Conservation (phyloP, 1,139 yeast genomes). For the Blastobotrys malaysiensis region DNA sequence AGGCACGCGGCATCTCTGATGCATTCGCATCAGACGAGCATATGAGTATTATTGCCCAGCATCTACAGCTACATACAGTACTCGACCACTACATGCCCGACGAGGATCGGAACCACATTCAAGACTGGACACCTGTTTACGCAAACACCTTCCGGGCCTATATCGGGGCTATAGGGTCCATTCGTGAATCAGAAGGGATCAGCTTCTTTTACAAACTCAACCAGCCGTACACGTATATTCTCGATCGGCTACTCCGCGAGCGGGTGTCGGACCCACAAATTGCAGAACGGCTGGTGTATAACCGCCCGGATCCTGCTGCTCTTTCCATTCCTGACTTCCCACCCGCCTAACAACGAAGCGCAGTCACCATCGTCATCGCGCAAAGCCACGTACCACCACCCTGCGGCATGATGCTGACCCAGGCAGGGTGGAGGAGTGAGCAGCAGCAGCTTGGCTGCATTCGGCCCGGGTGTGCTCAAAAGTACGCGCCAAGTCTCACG, state of each 20-base stretch:
- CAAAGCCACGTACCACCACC: not conserved
- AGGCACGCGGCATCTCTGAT: not conserved
- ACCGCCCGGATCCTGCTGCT: not conserved
- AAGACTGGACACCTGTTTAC: not conserved
- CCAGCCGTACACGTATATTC: not conserved
- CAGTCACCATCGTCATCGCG: not conserved
- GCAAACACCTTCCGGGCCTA: not conserved
- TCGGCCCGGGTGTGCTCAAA: not conserved
- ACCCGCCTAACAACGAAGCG: not conserved
- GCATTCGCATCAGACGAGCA: not conserved
- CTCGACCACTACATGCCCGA: not conserved
- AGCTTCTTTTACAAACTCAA: not conserved
- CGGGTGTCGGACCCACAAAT: not conserved
- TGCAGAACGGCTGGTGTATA: not conserved
- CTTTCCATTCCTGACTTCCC: not conserved
- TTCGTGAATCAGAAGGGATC: not conserved
- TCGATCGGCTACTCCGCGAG: not conserved
- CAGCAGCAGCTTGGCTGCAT: not conserved
- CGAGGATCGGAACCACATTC: not conserved
- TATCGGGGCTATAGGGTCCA: not conserved
- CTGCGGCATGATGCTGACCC: not conserved
- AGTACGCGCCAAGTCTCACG: not conserved
- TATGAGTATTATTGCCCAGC: not conserved
- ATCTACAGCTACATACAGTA: not conserved
- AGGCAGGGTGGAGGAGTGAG: not conserved